Evolutionary conservation across 768 basidiomycete species (phyloP), one percentile per base, ranked within the genome.

Genomic region (Clathrus columnatus): DNA sequence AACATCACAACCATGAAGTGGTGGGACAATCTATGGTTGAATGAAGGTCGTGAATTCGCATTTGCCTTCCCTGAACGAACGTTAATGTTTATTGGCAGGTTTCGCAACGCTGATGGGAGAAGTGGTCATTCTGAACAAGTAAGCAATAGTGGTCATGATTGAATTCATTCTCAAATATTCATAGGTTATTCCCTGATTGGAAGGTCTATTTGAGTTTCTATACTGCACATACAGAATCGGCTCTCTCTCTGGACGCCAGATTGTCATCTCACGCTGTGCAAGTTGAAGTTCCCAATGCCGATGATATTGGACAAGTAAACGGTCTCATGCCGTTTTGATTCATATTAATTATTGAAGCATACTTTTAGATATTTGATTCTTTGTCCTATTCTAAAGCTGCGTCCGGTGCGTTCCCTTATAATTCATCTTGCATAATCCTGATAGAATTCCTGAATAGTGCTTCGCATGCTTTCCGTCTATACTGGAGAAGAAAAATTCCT

Each of bases 1-100:
- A 85, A 95, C 65, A 87, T 96, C 62, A 86, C 89, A 5, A 95
- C 91, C 0, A 93, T 94, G 91, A 81, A 81, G 63, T 91, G 90
- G 89, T 92, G 89, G 88, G 82, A 87, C 59, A 84, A 87, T 67
- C 75, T 91, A 46, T 67, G 53, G 50, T 88, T 89, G 56, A 89
- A 87, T 59, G 87, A 89, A 78, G 85, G 82, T 80, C 48, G 43
- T 21, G 23, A 18, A 23, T 17, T 21, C n/a, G n/a, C n/a, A n/a
- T 42, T 51, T 24, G 27, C 4, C 36, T 14, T 36, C 7, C n/a
- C 14, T 5, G 4, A 28, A 57, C 21, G 10, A 17, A 26, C 23
- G 43, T 16, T 6, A 48, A 36, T 28, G 52, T 49, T n/a, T 48
- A 44, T 3, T 23, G n/a, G 49, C 49, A 82, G 86, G 90, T n/a